These are phyloP conservation scores for Hymenoscyphus repandus DNA, from an alignment of 2,329 filamentous ascomycete species.

Conservation along the genomic window DNA sequence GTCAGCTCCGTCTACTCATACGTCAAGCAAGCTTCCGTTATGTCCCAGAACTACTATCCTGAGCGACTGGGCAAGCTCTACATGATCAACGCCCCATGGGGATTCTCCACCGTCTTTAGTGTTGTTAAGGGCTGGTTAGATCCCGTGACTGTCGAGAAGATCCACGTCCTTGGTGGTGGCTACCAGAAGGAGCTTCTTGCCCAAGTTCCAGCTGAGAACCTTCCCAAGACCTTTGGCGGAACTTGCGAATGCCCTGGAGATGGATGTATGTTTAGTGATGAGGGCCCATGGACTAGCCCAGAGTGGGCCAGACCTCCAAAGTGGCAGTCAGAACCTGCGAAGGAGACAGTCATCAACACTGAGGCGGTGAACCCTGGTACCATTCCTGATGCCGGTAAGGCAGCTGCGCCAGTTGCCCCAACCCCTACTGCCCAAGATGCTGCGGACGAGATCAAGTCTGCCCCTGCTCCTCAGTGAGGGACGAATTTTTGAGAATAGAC, in stretches of 20 bases:
- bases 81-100: constrained; percentile 97
- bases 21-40: constrained; percentile 74
- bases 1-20: constrained; percentile 83
- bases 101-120: constrained; percentile 79
- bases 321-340: constrained; percentile 46
- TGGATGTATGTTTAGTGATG: constrained; percentile 82
- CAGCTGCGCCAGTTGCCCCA: constrained; percentile 12
- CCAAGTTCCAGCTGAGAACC: constrained; percentile 84
- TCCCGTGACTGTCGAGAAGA: constrained; percentile 94
- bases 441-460: constrained; percentile 20
- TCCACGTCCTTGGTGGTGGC: constrained; percentile 75
- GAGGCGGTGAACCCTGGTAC: constrained; percentile 20
- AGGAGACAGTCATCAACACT: constrained; percentile 35
- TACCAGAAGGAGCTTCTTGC: constrained; percentile 81
- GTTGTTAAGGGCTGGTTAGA: constrained; percentile 93
- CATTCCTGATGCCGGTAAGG: constrained; percentile 18
- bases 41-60: constrained; percentile 99
- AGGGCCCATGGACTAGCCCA: constrained; percentile 79
- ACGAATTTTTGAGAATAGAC: background rate
- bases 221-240: constrained; percentile 83
- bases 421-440: constrained; percentile 13
- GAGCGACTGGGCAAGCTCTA: constrained; percentile 95
- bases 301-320: constrained; percentile 62
- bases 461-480: constrained; percentile 18
- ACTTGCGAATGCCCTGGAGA: constrained; percentile 75